Conservation (phyloP, 2,329 filamentous ascomycete species). For the Davidsoniella neocaledoniae region DNA sequence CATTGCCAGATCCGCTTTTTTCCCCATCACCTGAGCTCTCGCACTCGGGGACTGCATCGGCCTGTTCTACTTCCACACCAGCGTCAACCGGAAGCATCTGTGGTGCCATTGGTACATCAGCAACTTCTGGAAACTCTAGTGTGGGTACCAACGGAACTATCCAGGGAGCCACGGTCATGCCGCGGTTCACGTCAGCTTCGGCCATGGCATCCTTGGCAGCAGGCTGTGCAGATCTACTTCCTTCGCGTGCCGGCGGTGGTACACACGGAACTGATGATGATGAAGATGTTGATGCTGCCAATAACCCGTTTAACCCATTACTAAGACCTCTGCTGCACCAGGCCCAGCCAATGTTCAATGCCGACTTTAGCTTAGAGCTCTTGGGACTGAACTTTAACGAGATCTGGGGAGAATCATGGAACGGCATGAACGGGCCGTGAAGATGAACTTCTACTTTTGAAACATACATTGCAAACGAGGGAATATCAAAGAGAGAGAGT, state of each 20-base stretch:
- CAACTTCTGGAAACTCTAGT: no score
- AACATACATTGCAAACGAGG: neutral
- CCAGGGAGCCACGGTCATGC: neutral
- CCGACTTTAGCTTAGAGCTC: constrained; percentile 36
- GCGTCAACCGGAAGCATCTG: no score
- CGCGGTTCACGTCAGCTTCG: neutral
- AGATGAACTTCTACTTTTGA: no score
- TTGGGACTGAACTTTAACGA: constrained; percentile 38
- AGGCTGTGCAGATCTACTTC: constrained; percentile 15
- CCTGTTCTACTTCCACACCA: constrained; percentile 18
- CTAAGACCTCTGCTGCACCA: constrained; percentile 14
- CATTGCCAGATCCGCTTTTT: constrained; percentile 9
- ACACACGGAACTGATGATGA: neutral
- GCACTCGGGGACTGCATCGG: constrained; percentile 20
- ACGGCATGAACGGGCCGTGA: constrained; percentile 19
- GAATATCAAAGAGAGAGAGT: neutral
- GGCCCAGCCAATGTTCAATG: constrained; percentile 25
- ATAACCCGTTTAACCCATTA: constrained; percentile 4
- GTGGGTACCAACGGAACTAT: no score
- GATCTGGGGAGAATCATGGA: constrained; percentile 35
- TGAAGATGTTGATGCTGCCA: neutral
- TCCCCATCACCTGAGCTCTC: constrained; percentile 22
- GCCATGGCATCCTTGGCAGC: neutral
- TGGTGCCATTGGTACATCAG: no score
- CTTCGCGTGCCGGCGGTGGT: constrained; percentile 6